Evolutionary conservation across 306 rosid species (phyloP).

Genomic region (Fragaria nilgerrensis): DNA sequence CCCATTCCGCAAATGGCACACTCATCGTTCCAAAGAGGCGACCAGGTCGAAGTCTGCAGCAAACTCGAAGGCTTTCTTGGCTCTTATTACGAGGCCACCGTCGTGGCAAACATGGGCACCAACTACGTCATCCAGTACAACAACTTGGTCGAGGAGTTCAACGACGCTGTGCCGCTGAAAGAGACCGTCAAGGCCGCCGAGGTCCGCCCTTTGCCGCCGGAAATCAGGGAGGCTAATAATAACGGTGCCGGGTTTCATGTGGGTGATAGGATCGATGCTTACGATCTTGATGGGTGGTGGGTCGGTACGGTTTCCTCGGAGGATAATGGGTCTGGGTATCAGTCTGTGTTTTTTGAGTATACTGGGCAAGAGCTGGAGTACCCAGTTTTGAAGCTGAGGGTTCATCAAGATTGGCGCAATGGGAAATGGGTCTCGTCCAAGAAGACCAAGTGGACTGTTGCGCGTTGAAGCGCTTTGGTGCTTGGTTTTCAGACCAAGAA

Average conservation of each 20-base stretch:
- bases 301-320: not conserved
- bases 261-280: not conserved
- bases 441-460: not conserved
- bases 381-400: not conserved
- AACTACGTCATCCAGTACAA: not conserved
- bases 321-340: not conserved
- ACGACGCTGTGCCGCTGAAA: not conserved
- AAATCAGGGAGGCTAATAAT: not conserved
- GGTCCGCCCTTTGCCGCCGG: not conserved
- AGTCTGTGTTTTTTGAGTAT: not conserved
- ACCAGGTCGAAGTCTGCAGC: not conserved
- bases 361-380: not conserved
- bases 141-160: not conserved
- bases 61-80: not conserved
- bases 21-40: not conserved
- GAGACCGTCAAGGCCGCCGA: constrained; percentile 4
- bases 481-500: not conserved
- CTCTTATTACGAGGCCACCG: not conserved
- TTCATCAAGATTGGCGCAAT: constrained; percentile 1
- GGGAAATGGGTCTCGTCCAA: constrained; percentile 7
- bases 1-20: not conserved
- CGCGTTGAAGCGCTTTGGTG: not conserved
- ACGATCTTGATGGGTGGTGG: constrained; percentile 9
- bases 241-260: not conserved
- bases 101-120: constrained; percentile 12